These are phyloP conservation scores for Trichoderma erinaceum DNA, from an alignment of 495 filamentous ascomycete species.

Conservation along the genomic window DNA sequence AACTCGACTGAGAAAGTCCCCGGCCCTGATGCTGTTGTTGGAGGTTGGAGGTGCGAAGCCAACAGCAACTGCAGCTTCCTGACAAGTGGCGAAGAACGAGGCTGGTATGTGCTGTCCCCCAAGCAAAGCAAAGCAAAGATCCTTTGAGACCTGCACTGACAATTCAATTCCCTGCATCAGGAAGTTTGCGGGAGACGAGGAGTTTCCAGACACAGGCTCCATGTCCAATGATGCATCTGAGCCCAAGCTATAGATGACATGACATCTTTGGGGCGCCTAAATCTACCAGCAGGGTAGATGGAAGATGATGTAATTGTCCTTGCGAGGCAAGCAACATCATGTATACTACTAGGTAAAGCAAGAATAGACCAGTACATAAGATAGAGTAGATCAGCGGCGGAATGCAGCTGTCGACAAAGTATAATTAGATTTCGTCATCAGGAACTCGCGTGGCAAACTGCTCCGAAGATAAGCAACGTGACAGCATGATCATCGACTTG, in stretches of 20 bases:
- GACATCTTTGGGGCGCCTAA: not conserved
- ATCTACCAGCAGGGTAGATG: not conserved
- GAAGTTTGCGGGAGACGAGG: slow-evolving; percentile 72
- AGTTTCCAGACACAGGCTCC: slow-evolving; percentile 42
- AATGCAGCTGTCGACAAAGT: not conserved
- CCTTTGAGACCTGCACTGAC: slow-evolving; percentile 23
- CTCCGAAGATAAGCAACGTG: not conserved
- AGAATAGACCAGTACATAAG: not conserved
- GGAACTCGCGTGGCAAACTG: not conserved
- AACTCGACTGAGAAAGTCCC: slow-evolving; percentile 43
- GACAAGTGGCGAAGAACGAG: slow-evolving; percentile 73
- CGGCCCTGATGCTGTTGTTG: slow-evolving; percentile 58
- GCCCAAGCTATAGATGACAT: slow-evolving; percentile 17
- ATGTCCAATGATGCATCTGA: slow-evolving; percentile 17
- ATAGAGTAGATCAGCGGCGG: not conserved
- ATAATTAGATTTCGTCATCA: slow-evolving; percentile 3
- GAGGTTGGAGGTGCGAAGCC: slow-evolving; percentile 71
- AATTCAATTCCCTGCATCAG: slow-evolving; percentile 30
- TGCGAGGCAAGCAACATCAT: not conserved
- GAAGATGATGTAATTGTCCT: not conserved
- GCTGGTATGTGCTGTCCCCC: slow-evolving; percentile 58
- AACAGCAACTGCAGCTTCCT: slow-evolving; percentile 84
- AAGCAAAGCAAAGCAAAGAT: not conserved
- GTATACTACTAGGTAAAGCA: not conserved
- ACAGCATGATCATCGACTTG: not conserved